Evolutionary conservation across 2,329 filamentous ascomycete genomes (phyloP).

Genomic region (Fusarium sororula): DNA sequence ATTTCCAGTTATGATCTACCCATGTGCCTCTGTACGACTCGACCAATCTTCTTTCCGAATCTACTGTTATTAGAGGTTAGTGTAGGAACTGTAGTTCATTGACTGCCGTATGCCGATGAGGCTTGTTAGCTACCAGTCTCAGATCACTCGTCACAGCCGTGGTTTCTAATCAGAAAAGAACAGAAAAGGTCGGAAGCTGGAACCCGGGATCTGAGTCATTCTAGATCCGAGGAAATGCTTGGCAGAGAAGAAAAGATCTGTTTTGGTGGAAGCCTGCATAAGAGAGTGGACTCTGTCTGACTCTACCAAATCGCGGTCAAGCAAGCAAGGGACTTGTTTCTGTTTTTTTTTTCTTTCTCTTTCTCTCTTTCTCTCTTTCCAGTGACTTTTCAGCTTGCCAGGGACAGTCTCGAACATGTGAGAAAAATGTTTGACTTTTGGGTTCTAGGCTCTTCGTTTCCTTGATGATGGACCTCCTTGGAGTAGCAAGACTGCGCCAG

Average conservation of each 20-base stretch:
- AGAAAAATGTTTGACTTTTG: slow-evolving; percentile 5
- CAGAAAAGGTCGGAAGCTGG: background rate
- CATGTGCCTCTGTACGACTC: background rate
- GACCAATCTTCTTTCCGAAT: background rate
- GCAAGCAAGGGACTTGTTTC: slow-evolving; percentile 13
- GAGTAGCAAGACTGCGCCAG: background rate
- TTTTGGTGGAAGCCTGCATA: background rate
- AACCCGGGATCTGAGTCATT: slow-evolving; percentile 22
- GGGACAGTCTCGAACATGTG: slow-evolving; percentile 2
- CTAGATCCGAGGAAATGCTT: slow-evolving; percentile 13
- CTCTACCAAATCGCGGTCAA: slow-evolving; percentile 23
- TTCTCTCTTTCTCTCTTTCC: background rate
- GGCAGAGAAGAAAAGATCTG: slow-evolving; percentile 12
- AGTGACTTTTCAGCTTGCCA: background rate
- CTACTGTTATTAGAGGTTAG: background rate
- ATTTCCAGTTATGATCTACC: background rate
- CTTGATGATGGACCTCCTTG: background rate
- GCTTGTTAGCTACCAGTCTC: slow-evolving; percentile 3
- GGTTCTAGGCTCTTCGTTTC: slow-evolving; percentile 13
- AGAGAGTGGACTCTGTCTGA: background rate
- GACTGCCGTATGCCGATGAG: slow-evolving; percentile 13
- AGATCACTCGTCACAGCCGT: background rate
- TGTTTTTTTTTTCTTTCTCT: background rate
- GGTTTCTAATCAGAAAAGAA: background rate
- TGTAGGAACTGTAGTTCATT: background rate